Conservation (phyloP, 2,329 filamentous ascomycete genomes). For the Rhynchosporium agropyri region DNA sequence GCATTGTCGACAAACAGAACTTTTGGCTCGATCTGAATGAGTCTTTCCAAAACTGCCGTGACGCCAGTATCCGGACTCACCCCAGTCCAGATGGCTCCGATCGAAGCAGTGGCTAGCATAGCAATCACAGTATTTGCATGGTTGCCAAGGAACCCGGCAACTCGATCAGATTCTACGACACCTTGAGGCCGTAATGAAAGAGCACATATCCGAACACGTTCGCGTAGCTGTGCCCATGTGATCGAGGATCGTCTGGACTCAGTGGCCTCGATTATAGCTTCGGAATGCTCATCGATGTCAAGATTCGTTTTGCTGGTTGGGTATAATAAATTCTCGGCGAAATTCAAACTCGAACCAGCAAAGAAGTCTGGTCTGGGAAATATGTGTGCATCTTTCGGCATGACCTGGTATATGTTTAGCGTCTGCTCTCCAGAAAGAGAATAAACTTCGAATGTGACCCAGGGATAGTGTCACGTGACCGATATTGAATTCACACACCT, state of each 20-base stretch:
- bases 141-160: slow-evolving; percentile 83
- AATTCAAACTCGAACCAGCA: slow-evolving; percentile 77
- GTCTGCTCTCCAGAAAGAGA: not conserved
- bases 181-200: slow-evolving; percentile 69
- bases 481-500: slow-evolving; percentile 49
- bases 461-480: slow-evolving; percentile 15
- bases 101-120: slow-evolving; percentile 78
- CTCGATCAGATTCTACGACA: slow-evolving; percentile 57
- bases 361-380: slow-evolving; percentile 91
- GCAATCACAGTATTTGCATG: slow-evolving; percentile 85
- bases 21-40: slow-evolving; percentile 83
- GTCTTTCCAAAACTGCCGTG: slow-evolving; percentile 83
- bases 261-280: slow-evolving; percentile 79
- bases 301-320: slow-evolving; percentile 54
- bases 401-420: slow-evolving; percentile 54
- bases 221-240: slow-evolving; percentile 79
- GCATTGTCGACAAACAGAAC: slow-evolving; percentile 87
- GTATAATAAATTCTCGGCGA: slow-evolving; percentile 92
- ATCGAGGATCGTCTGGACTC: slow-evolving; percentile 63
- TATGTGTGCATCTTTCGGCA: slow-evolving; percentile 69
- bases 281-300: slow-evolving; percentile 57
- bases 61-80: slow-evolving; percentile 93
- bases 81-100: slow-evolving; percentile 91
- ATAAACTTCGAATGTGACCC: not conserved
- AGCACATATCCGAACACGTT: slow-evolving; percentile 74